These are phyloP conservation scores for Flagelloscypha sp. DNA, from an alignment of 768 basidiomycete genomes.

Conservation along the genomic window DNA sequence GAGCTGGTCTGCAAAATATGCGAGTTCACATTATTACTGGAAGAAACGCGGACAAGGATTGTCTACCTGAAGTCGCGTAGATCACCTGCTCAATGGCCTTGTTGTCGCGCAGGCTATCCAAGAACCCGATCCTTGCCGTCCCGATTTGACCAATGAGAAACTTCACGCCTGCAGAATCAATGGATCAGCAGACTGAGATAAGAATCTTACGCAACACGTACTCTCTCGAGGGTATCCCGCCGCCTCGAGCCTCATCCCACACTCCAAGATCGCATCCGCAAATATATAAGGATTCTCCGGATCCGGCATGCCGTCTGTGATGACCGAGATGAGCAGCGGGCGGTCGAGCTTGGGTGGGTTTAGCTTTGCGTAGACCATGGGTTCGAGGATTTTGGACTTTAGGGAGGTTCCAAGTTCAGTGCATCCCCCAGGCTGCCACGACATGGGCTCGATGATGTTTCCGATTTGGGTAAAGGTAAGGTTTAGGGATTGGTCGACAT, in stretches of 20 bases:
- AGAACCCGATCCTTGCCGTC: conserved; percentile 6
- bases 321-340: conserved; percentile 11
- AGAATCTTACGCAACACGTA: no score
- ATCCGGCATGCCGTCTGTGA: conserved; percentile 11
- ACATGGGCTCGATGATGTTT: conserved; percentile 5
- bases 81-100: conserved; percentile 5
- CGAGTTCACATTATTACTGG: conserved; percentile 2
- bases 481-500: conserved; percentile 8
- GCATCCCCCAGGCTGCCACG: conserved; percentile 7
- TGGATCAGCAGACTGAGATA: conserved; percentile 2
- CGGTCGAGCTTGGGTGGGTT: conserved; percentile 4
- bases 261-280: conserved; percentile 12
- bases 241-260: conserved; percentile 7
- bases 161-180: conserved; percentile 6
- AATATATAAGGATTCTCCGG: conserved; percentile 7
- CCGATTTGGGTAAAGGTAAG: conserved; percentile 6
- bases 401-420: conserved; percentile 11
- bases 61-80: conserved; percentile 9
- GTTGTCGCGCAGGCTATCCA: conserved; percentile 7
- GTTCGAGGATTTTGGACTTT: conserved; percentile 12
- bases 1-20: conserved; percentile 5
- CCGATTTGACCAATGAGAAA: conserved; percentile 9
- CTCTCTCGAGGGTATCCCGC: conserved; percentile 11
- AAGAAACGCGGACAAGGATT: background rate
- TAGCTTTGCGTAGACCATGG: conserved; percentile 11